Base-by-base conservation (phyloP, 2,329 filamentous ascomycete species). In the Exserohilum rostratum region DNA sequence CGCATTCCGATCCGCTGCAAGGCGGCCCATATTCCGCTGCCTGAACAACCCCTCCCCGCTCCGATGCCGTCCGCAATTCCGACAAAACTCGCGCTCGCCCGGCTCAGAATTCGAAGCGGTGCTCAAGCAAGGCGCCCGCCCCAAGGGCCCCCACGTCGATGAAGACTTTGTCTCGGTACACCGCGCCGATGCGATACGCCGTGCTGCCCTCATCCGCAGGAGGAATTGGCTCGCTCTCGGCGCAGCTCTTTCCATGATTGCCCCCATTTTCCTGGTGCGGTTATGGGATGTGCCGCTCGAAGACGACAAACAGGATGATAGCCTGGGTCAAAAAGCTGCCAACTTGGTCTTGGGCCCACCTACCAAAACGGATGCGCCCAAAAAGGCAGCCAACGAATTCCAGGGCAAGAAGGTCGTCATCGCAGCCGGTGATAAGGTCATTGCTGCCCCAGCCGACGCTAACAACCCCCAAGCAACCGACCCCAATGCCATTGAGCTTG, bases 401-500 rank as follows among this genome's bases (percentile, higher is more conserved):
- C 79, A 81, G 55, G 82, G 82, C 47, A 83, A 84, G 61, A 80
- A 83, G 39, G 81, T 85, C 5, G 76, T 86, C 13, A 75, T 87
- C 15, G 82, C 89, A 12, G 74, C 89, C 1, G 87, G 87, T 55
- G 86, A 88, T 58, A 83, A 85, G n/a, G 78, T 77, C 69, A 81
- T 78, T 62, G 79, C 80, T 10, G 77, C 79, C 0, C 70, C 78
- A 48, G 49, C 61, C 27, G 53, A 58, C 15, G 57, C 66, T 12
- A 64, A 71, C 13, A 67, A 74, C 53, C 70, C 71, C 0, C 67
- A 63, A 15, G 64, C 69, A 18, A 60, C 69, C 0, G 64, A 75
- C 20, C 71, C 70, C 15, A 82, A 89, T 12, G 88, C 88, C 37
- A 81, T 83, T 40, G 90, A 95, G 70, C 80, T 95, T 38, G 87